phyloP scores from a whole-genome alignment of 768 basidiomycete genomes.

The Epithele typhae region DNA sequence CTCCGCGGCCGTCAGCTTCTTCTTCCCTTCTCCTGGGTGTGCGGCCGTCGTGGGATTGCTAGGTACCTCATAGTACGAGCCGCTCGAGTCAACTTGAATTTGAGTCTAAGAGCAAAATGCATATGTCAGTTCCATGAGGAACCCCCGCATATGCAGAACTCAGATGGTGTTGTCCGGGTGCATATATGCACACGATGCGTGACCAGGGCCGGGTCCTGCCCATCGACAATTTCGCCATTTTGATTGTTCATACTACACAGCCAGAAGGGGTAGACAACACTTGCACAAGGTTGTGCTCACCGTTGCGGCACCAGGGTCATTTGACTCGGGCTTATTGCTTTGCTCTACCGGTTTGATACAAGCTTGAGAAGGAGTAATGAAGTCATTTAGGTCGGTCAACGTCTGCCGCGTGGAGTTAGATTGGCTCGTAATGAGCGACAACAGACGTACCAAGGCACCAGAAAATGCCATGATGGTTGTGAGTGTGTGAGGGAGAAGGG shows the following conservation, averaged over 20 bases:
- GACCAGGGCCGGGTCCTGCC: too few species aligned
- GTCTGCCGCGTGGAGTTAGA: slow-evolving; percentile 65
- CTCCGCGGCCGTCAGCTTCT: slow-evolving; percentile 88
- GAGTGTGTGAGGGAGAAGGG: not conserved
- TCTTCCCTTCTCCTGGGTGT: slow-evolving; percentile 23
- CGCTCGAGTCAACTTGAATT: slow-evolving; percentile 82
- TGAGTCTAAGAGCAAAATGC: slow-evolving; percentile 58
- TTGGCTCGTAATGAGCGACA: not conserved
- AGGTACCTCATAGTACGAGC: slow-evolving; percentile 84
- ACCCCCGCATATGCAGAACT: too few species aligned
- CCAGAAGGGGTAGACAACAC: too few species aligned
- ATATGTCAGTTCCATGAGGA: too few species aligned
- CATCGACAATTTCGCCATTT: too few species aligned
- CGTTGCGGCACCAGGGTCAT: slow-evolving; percentile 38
- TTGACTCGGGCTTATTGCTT: slow-evolving; percentile 38
- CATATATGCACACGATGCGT: too few species aligned
- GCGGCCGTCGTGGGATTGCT: slow-evolving; percentile 21
- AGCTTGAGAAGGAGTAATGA: slow-evolving; percentile 92
- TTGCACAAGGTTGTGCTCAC: slow-evolving; percentile 20
- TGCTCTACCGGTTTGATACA: slow-evolving; percentile 93
- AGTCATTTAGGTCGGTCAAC: slow-evolving; percentile 93
- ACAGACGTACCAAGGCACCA: slow-evolving; percentile 66
- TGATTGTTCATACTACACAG: too few species aligned
- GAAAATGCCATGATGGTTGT: slow-evolving; percentile 93
- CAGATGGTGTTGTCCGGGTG: too few species aligned